These are phyloP conservation scores for Tylopilus sp. DNA, from an alignment of 768 basidiomycete genomes.

Conservation along the genomic window DNA sequence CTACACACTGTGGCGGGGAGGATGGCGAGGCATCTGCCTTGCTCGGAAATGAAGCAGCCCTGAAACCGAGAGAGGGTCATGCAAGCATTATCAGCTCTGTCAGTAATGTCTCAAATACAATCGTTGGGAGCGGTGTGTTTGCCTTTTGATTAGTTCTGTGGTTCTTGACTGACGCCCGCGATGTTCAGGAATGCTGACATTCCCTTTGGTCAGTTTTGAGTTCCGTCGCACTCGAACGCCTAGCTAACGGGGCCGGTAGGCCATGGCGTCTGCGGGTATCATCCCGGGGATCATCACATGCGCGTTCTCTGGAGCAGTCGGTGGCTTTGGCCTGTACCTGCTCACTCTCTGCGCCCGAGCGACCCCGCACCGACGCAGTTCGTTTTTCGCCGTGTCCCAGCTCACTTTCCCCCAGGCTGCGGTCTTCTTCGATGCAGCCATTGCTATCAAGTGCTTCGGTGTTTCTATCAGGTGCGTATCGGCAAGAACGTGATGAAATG, in stretches of 20 bases:
- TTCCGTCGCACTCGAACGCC: background rate
- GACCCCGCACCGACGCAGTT: conserved; percentile 69
- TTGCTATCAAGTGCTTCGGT: conserved; percentile 95
- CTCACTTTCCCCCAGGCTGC: conserved; percentile 88
- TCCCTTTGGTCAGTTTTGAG: conserved; percentile 59
- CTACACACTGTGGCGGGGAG: conserved; percentile 17
- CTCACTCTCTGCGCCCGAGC: conserved; percentile 79
- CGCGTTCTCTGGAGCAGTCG: conserved; percentile 69
- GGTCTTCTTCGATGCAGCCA: conserved; percentile 89
- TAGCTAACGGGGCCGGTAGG: conserved; percentile 42
- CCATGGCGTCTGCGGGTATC: conserved; percentile 86
- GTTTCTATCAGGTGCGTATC: conserved; percentile 79
- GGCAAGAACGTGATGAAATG: background rate
- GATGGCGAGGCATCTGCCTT: conserved; percentile 58
- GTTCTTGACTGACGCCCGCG: background rate
- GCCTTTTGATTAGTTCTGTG: background rate
- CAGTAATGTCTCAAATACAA: conserved; percentile 84
- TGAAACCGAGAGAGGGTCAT: conserved; percentile 52
- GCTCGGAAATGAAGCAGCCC: conserved; percentile 39
- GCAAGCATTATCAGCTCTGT: conserved; percentile 67
- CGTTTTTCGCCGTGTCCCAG: conserved; percentile 79
- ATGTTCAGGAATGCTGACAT: conserved; percentile 76
- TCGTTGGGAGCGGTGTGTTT: conserved; percentile 80
- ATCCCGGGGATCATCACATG: conserved; percentile 91
- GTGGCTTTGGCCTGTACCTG: conserved; percentile 85